These are phyloP conservation scores for Camellia sinensis DNA, from an alignment of 148 eudicot species.

Conservation along the genomic window DNA sequence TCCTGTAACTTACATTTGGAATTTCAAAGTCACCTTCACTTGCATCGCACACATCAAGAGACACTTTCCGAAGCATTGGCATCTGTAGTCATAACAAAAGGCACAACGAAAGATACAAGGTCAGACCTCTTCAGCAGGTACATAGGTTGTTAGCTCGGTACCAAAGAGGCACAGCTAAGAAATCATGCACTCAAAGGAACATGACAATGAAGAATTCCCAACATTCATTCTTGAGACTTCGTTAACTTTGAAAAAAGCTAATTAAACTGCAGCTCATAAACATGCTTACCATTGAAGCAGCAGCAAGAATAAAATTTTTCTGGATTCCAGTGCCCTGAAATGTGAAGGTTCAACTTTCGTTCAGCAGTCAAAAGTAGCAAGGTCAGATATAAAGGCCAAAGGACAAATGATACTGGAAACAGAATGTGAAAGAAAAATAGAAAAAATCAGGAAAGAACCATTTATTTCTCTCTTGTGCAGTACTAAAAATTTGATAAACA, in stretches of 20 bases:
- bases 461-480: neutral
- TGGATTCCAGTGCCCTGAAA: constrained; percentile 75
- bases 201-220: no score
- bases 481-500: neutral
- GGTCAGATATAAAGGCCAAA: neutral
- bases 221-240: neutral
- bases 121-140: neutral
- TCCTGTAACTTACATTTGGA: constrained; percentile 58
- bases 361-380: constrained; percentile 11
- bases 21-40: constrained; percentile 66
- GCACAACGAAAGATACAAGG: neutral
- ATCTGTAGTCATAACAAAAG: constrained; percentile 42
- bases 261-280: neutral
- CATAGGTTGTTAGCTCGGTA: neutral
- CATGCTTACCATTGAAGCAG: constrained; percentile 60
- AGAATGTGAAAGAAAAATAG: neutral
- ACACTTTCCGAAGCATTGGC: constrained; percentile 83
- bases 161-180: no score
- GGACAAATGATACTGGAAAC: neutral
- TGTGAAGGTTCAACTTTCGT: neutral
- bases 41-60: constrained; percentile 84
- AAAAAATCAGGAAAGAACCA: neutral
- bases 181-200: no score
- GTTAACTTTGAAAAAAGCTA: neutral
- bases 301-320: constrained; percentile 47